phyloP scores from a whole-genome alignment of 1,284 basidiomycete genomes.

The Microbotryum saponariae region DNA sequence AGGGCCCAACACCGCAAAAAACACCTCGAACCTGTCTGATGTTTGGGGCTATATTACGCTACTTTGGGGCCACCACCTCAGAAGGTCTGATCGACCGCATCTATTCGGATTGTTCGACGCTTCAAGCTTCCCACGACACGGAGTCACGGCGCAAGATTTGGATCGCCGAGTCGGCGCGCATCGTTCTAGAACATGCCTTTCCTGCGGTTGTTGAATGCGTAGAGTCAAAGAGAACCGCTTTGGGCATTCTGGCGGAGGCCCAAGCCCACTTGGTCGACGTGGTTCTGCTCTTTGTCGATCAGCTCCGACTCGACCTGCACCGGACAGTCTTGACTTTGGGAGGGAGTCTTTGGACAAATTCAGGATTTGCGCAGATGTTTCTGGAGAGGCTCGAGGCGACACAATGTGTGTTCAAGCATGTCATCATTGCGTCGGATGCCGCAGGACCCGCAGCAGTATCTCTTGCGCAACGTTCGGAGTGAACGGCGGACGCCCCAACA shows the following conservation, averaged over 20 bases:
- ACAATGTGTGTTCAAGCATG: no score
- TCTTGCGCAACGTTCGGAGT: no score
- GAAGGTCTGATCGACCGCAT: conserved; percentile 18
- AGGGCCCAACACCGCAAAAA: neutral
- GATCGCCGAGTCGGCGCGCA: conserved; percentile 34
- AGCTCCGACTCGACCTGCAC: conserved; percentile 17
- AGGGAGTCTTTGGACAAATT: conserved; percentile 35
- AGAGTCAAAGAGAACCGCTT: conserved; percentile 13
- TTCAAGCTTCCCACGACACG: neutral
- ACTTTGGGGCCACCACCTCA: conserved; percentile 9
- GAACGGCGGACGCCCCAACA: no score
- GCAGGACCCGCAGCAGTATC: no score
- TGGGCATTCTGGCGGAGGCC: conserved; percentile 17
- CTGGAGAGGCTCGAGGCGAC: conserved; percentile 15
- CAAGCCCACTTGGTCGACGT: conserved; percentile 26
- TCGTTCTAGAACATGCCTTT: conserved; percentile 32
- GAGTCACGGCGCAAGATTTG: conserved; percentile 36
- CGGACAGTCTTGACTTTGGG: conserved; percentile 33
- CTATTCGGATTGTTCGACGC: conserved; percentile 14
- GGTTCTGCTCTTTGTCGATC: conserved; percentile 23
- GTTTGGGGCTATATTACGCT: conserved; percentile 5
- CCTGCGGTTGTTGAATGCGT: neutral
- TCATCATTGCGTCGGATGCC: no score
- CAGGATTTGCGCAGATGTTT: conserved; percentile 29
- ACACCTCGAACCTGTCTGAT: neutral